These are phyloP conservation scores for Clarireedia hainanense DNA, from an alignment of 2,329 filamentous ascomycete genomes.

Conservation along the genomic window DNA sequence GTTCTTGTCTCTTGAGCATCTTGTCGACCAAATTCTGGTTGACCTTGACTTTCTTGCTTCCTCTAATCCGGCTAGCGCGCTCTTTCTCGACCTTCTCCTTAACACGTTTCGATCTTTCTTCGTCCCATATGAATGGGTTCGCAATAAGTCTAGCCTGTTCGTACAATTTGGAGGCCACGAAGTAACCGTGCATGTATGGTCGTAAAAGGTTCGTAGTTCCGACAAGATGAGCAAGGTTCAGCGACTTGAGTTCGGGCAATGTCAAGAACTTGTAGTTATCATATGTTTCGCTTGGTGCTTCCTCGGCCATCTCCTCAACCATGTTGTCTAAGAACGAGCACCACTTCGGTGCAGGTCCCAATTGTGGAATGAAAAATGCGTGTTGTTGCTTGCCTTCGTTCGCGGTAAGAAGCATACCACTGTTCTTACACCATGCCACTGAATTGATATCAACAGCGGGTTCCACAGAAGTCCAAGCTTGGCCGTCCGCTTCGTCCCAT, in stretches of 20 bases:
- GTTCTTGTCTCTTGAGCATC: constrained; percentile 57
- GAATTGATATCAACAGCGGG: constrained; percentile 91
- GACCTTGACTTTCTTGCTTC: constrained; percentile 96
- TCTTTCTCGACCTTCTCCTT: constrained; percentile 97
- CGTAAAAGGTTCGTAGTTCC: constrained; percentile 83
- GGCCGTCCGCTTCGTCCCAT: constrained; percentile 77
- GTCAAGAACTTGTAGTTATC: constrained; percentile 99
- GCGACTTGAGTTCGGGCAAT: constrained; percentile 70
- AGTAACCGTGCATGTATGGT: constrained; percentile 99
- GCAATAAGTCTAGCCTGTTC: constrained; percentile 90
- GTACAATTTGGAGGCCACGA: constrained; percentile 90
- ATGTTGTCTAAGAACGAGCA: constrained; percentile 95
- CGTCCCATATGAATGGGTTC: constrained; percentile 89
- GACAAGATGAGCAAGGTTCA: constrained; percentile 82
- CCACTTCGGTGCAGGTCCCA: constrained; percentile 91
- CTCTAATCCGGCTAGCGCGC: constrained; percentile 86
- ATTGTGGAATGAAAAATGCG: constrained; percentile 87
- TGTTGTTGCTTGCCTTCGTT: constrained; percentile 96
- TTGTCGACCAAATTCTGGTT: constrained; percentile 77
- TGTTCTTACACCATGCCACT: constrained; percentile 86
- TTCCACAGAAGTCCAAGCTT: constrained; percentile 92
- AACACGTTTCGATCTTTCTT: constrained; percentile 83
- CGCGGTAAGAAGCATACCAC: constrained; percentile 90
- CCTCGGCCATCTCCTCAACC: constrained; percentile 97
- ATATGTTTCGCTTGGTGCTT: constrained; percentile 71